Evolutionary conservation across 2,329 filamentous ascomycete species (phyloP).

Genomic region (Westerdykella aurantiaca): DNA sequence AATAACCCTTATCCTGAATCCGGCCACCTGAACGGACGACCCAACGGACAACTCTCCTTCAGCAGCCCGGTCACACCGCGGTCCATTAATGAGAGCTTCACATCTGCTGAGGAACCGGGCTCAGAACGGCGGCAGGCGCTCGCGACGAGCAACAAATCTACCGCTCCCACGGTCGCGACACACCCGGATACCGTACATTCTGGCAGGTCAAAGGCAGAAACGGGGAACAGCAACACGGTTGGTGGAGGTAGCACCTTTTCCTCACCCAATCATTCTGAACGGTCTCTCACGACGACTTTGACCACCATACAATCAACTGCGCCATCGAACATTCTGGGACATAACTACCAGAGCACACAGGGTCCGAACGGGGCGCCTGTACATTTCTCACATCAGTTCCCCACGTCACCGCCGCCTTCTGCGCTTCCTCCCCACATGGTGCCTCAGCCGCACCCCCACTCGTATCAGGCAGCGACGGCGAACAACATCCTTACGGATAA

Average conservation of each 20-base stretch:
- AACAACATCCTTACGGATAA: constrained; percentile 80
- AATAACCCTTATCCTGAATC: constrained; percentile 94
- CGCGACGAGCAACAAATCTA: constrained; percentile 62
- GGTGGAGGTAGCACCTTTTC: constrained; percentile 75
- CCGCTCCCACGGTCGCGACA: constrained; percentile 75
- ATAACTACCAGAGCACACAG: constrained; percentile 33
- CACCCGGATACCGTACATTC: constrained; percentile 72
- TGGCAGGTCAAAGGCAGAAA: constrained; percentile 75
- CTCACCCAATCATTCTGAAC: constrained; percentile 73
- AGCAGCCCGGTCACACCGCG: constrained; percentile 43
- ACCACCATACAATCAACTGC: constrained; percentile 77
- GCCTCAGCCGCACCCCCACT: constrained; percentile 57
- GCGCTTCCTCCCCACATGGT: constrained; percentile 67
- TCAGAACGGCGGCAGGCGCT: constrained; percentile 48
- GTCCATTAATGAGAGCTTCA: constrained; percentile 44
- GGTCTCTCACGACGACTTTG: constrained; percentile 74
- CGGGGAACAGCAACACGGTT: constrained; percentile 54
- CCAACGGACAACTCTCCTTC: constrained; percentile 45
- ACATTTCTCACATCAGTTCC: constrained; percentile 56
- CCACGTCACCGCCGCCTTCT: constrained; percentile 57
- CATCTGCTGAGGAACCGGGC: constrained; percentile 53
- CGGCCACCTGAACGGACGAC: constrained; percentile 50
- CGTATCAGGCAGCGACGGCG: constrained; percentile 71
- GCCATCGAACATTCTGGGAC: constrained; percentile 47
- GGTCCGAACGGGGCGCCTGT: constrained; percentile 38